A percentile compares a stretch with the other conserved stretches of the same genome.
Conservation (phyloP, 2,329 filamentous ascomycete genomes). For the Cyphellophora europaea region DNA sequence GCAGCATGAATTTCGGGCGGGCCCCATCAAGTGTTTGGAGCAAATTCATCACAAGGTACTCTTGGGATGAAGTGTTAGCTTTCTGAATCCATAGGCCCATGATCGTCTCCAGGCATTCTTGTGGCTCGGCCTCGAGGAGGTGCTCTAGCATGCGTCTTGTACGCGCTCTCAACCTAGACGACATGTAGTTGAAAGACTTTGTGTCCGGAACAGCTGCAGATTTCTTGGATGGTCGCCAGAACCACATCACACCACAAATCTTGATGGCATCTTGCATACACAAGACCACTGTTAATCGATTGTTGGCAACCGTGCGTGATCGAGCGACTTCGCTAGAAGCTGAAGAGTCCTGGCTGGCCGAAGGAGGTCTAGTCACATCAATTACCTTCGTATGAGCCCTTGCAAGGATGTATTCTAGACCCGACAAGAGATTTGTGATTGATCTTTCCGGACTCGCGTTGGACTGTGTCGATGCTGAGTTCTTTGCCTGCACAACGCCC, state of each 20-base stretch:
- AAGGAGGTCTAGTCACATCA: conserved; percentile 2
- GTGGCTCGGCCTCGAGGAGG: conserved; percentile 79
- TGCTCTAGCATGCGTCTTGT: conserved; percentile 84
- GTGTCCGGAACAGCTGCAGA: conserved; percentile 55
- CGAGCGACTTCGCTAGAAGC: conserved; percentile 62
- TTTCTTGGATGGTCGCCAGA: conserved; percentile 61
- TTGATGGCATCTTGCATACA: conserved; percentile 93
- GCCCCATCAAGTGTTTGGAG: conserved; percentile 87
- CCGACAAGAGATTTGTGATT: conserved; percentile 75
- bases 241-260: conserved; percentile 90
- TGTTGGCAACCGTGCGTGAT: conserved; percentile 80
- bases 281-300: conserved; percentile 83
- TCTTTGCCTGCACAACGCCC: conserved; percentile 24
- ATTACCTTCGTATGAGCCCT: conserved; percentile 75
- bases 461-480: conserved; percentile 4
- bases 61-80: conserved; percentile 39
- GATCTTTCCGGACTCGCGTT: conserved; percentile 31
- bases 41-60: conserved; percentile 62
- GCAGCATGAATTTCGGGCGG: conserved; percentile 81
- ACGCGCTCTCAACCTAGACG: conserved; percentile 80
- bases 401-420: conserved; percentile 81
- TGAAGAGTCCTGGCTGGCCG: conserved; percentile 50
- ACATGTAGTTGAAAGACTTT: conserved; percentile 85
- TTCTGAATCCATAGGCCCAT: conserved; percentile 68
- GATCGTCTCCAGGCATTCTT: conserved; percentile 88